A percentile compares a stretch with the other conserved stretches of the same genome.
These are phyloP conservation scores for Westerdykella ornata DNA, from an alignment of 2,329 filamentous ascomycete genomes.

Conservation along the genomic window DNA sequence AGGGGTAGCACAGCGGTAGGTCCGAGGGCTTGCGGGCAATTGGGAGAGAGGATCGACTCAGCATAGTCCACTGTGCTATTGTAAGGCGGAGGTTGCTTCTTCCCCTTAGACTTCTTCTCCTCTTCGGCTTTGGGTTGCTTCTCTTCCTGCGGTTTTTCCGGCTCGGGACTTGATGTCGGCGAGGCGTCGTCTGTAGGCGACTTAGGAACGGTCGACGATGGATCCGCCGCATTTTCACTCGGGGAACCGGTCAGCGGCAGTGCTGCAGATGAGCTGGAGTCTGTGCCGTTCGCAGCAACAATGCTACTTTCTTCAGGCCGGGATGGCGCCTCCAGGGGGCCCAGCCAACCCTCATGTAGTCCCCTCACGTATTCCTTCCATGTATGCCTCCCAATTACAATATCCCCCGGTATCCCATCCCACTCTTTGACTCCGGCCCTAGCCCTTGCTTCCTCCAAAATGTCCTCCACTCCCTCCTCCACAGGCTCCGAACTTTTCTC, in stretches of 20 bases:
- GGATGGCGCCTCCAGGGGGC: slow-evolving; percentile 63
- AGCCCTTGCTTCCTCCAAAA: slow-evolving; percentile 58
- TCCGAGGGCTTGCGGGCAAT: slow-evolving; percentile 63
- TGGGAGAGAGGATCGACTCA: slow-evolving; percentile 55
- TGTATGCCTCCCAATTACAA: slow-evolving; percentile 82
- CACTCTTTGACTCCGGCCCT: slow-evolving; percentile 64
- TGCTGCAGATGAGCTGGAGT: slow-evolving; percentile 4
- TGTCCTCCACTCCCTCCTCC: slow-evolving; percentile 49
- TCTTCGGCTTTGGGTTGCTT: slow-evolving; percentile 11
- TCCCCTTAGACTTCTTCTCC: slow-evolving; percentile 42
- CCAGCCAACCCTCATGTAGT: slow-evolving; percentile 92
- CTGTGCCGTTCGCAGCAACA: slow-evolving; percentile 10
- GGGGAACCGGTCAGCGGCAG: slow-evolving; percentile 7
- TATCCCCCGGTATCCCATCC: slow-evolving; percentile 69
- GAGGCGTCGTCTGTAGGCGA: slow-evolving; percentile 29
- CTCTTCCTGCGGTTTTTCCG: slow-evolving; percentile 31
- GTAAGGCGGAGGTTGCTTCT: slow-evolving; percentile 57
- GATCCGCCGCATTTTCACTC: slow-evolving; percentile 3
- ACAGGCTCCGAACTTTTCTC: slow-evolving; percentile 43
- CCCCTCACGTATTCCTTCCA: slow-evolving; percentile 98
- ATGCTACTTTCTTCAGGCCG: slow-evolving; percentile 26
- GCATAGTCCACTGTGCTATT: slow-evolving; percentile 74
- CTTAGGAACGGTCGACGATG: slow-evolving; percentile 10
- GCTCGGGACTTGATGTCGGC: slow-evolving; percentile 23
- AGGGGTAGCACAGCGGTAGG: slow-evolving; percentile 68